Evolutionary conservation across 139 green algal species (phyloP), one percentile per base, ranked within the genome.

Genomic region (Chlamydomonas incerta): DNA sequence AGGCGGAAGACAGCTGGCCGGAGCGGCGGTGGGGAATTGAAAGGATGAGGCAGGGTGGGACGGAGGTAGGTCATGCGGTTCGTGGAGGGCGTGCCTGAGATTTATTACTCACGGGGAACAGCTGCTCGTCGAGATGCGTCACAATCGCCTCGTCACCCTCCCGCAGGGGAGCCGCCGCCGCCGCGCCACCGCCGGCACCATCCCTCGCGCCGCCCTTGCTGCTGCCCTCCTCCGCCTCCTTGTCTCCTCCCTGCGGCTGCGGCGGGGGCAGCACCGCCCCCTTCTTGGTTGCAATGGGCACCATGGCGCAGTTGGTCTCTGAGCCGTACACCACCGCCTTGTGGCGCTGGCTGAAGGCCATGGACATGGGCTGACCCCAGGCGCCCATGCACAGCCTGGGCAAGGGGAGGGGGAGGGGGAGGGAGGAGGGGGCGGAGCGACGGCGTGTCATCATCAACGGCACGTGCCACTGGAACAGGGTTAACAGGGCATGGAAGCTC

Each of bases 361-460:
- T 71, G 74, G 74, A 33, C 74, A 82, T 82, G 24, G 74, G 74
- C 60, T 82, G 74, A 13, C 74, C 74, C 74, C 74, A 82, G 21
- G 74, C 74, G 60, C 74, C 74, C 74, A 82, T 72, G 58, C 74
- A 82, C 74, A 82, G 20, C 74, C 74, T 82, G 60, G n/a, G n/a
- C 9, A 24, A 17, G 55, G 21, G 21, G 23, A 17, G 26, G 21
- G 23, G 26, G 6, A n/a, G 60, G 60, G 21, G 21, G 60, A 29
- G 21, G 60, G 18, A 17, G 10, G 20, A n/a, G 60, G 21, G 60
- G 60, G 23, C 20, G 21, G n/a, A 66, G 58, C 58, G 18, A 10
- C 15, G 23, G 5, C 13, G 58, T 66, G 18, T 18, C 41, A 41
- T 71, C 9, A 5, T 41, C n/a, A n/a, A n/a, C n/a, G n/a, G n/a